Percentiles rank a stretch among this genome's conserved stretches.
Evolutionary conservation across 331 rosid genomes (phyloP).

Genomic region (Telfairia occidentalis): DNA sequence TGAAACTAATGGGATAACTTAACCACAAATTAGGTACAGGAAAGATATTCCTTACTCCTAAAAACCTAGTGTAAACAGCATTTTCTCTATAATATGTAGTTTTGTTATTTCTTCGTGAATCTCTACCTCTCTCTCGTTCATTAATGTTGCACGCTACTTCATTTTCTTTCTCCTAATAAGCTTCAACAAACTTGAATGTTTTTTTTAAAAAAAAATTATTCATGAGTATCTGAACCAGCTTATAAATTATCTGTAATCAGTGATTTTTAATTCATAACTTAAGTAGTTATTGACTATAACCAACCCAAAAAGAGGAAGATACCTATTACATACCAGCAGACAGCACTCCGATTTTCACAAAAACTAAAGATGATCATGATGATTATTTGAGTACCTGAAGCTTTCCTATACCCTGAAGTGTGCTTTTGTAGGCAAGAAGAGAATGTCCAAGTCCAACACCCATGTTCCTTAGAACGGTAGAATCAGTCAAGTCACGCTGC

Average conservation of each 20-base stretch:
- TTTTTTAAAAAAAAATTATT: too few relatives aligned
- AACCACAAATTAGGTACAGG: too few relatives aligned
- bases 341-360: neutral
- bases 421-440: constrained; percentile 65
- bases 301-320: neutral
- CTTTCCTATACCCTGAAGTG: constrained; percentile 62
- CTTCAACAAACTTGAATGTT: neutral
- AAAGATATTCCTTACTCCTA: too few relatives aligned
- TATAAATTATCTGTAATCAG: too few relatives aligned
- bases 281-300: neutral
- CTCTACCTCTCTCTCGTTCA: neutral
- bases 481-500: constrained; percentile 87
- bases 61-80: too few relatives aligned
- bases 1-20: neutral
- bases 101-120: too few relatives aligned
- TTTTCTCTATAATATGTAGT: too few relatives aligned
- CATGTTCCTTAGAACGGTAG: constrained; percentile 75
- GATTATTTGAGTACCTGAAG: constrained; percentile 50
- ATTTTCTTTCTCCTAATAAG: neutral
- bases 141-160: neutral
- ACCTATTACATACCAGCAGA: neutral
- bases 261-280: too few relatives aligned
- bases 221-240: too few relatives aligned
- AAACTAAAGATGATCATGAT: neutral
- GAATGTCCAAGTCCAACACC: constrained; percentile 71